Evolutionary conservation across 2,329 filamentous ascomycete genomes (phyloP).

Genomic region (Sordariomycetes sp.): DNA sequence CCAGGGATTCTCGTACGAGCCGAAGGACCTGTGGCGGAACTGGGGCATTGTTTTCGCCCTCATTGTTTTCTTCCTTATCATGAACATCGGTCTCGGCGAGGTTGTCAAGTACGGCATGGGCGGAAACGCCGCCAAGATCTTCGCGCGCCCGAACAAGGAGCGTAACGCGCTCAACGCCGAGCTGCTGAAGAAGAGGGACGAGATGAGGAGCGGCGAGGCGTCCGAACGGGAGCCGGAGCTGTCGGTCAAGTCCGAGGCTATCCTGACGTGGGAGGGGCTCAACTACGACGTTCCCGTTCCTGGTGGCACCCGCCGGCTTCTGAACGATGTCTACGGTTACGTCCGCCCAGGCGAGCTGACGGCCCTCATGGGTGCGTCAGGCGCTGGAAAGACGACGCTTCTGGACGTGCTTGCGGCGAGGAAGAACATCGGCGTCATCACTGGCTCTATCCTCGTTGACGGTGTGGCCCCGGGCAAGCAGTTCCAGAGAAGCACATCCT

Average conservation of each 20-base stretch:
- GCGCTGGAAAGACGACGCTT: constrained; percentile 81
- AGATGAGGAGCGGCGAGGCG: constrained; percentile 34
- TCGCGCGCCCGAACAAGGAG: constrained; percentile 59
- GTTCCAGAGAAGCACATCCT: constrained; percentile 52
- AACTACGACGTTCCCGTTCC: constrained; percentile 62
- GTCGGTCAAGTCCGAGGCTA: constrained; percentile 47
- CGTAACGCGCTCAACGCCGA: constrained; percentile 54
- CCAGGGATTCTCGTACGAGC: constrained; percentile 55
- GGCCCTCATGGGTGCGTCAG: constrained; percentile 71
- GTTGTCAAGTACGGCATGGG: constrained; percentile 67
- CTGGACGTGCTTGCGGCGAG: constrained; percentile 61
- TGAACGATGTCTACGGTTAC: constrained; percentile 52
- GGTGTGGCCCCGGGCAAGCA: constrained; percentile 44
- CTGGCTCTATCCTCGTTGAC: constrained; percentile 46
- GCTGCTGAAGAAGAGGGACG: constrained; percentile 47
- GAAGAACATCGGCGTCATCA: constrained; percentile 51
- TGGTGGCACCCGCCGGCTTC: constrained; percentile 42
- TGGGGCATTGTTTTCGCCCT: constrained; percentile 71
- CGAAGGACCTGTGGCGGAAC: constrained; percentile 67
- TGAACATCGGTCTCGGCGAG: constrained; percentile 73
- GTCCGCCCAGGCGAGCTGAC: constrained; percentile 69
- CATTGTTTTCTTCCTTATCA: constrained; percentile 62
- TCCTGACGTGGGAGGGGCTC: constrained; percentile 81
- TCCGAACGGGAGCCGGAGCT: constrained; percentile 37
- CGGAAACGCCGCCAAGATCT: constrained; percentile 72